phyloP scores from a whole-genome alignment of 148 eudicot genomes.

The Cornus suecica region DNA sequence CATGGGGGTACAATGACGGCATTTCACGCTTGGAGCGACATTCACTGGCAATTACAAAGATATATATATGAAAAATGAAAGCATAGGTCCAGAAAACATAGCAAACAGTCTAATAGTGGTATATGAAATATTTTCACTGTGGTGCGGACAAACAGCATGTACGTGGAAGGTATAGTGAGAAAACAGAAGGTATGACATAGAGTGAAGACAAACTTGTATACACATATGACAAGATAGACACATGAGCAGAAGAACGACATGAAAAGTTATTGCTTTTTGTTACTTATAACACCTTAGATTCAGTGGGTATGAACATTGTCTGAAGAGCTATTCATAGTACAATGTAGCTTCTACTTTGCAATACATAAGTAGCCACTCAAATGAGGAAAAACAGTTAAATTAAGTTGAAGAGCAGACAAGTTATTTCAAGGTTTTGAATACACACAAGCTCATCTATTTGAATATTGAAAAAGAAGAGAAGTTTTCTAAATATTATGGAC shows the following conservation, averaged over 20 bases:
- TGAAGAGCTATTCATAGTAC: neutral
- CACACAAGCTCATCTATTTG: neutral
- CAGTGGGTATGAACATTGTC: neutral
- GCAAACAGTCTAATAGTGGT: neutral
- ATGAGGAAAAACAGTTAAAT: neutral
- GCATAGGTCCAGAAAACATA: neutral
- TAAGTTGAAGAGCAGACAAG: neutral
- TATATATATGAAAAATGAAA: neutral
- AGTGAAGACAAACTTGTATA: too few species aligned
- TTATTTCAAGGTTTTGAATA: neutral
- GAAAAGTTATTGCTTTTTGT: neutral
- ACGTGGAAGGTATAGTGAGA: too few species aligned
- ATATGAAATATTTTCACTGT: neutral
- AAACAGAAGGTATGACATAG: too few species aligned
- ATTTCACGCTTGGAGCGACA: conserved; percentile 88
- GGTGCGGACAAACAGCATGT: neutral
- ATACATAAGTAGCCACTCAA: neutral
- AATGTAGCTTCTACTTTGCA: neutral
- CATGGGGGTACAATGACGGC: conserved; percentile 91
- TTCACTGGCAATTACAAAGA: conserved; percentile 50
- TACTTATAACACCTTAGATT: neutral
- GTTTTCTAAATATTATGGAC: neutral
- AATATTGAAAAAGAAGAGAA: too few species aligned
- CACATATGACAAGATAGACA: too few species aligned
- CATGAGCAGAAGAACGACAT: neutral